Base-by-base conservation (phyloP, 1,139 yeast genomes). In the Geotrichum cucujoidarum region DNA sequence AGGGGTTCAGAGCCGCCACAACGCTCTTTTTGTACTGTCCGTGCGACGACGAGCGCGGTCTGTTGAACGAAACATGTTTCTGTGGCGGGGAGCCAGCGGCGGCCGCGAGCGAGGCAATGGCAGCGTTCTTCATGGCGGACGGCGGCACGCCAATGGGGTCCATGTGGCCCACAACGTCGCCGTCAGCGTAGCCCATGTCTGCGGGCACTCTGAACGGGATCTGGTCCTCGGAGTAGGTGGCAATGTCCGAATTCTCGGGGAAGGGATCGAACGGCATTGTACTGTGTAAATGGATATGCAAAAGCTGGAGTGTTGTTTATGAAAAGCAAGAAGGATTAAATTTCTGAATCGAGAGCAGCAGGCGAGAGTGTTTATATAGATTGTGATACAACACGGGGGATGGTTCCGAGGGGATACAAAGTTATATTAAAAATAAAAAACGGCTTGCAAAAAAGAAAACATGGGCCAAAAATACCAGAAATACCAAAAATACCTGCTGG, bases 141-240 rank as follows among this genome's bases (percentile, higher is more conserved):
- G 40, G 40, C 4, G 38, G 38, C 3, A 25, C 22, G 8, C 14
- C 32, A 14, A 37, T 37, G 6, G 40, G 40, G 40, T 37, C 40
- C 40, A 37, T 37, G 21, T 37, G 24, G 11, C 40, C 40, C 22
- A 37, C 14, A 16, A 32, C 40, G 8, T 37, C 40, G 21, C 40
- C 40, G 14, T 37, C 40, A 4, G 40, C 14, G 32, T 37, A 37
- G n/a, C 40, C 40, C 14, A 5, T 25, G 8, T 27, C 30, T 8
- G 32, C 32, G 22, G 40, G 40, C 18, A 37, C 40, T 11, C 27
- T 37, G 14, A 37, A 37, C 7, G 40, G 40, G 8, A 37, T 22
- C 8, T 37, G 31, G 6, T 37, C 32, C 18, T 25, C 21, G 11
- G 40, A 37, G 32, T 37, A 37, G n/a, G 40, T 37, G 8, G 40